Evolutionary conservation across 495 filamentous ascomycete genomes (phyloP), one percentile per base, ranked within the genome.

Genomic region (Aspergillus diversus): DNA sequence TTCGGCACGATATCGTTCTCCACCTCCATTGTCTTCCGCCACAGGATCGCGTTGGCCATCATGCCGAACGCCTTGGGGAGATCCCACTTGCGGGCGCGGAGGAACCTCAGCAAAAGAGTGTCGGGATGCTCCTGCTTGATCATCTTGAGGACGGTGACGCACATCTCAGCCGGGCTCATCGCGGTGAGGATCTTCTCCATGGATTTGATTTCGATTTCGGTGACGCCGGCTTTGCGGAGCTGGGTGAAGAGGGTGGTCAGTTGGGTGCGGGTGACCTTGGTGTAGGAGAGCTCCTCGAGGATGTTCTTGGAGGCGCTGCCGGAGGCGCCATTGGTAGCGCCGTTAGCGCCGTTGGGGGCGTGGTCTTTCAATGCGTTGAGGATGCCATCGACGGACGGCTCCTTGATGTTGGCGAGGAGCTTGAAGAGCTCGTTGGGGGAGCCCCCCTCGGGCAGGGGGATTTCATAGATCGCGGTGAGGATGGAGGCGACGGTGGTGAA

Each of bases 61-160:
- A 99, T 99, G 60, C 97, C 83, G 13, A 99, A 81, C 21, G 95
- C 94, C 67, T 90, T 92, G 52, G 97, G 89, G 32, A 96, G 85
- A 71, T 99, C 90, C 95, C 95, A 99, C 75, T 97, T 99, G 35
- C 95, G 84, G 9, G 95, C 95, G 51, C 95, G 84, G 55, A 99
- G 80, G 76, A 97, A 99, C 21, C 95, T 87, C 52, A 99, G 80
- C 9, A 97, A 80, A n/a, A 99, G 80, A 5, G 84, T 88, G 73
- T 99, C 95, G 1, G 94, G 95, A 73, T 97, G 83, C 70, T 99
- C 95, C 66, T 92, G 90, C 80, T 98, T 98, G 47, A 93, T 86
- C 94, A 99, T 97, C 59, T 81, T 84, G 94, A 95, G 98, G 74
- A 97, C 91, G 3, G 92, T 88, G 4, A 83, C 78, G 31, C 95